phyloP scores from a whole-genome alignment of 2,329 filamentous ascomycete genomes.

The Orbilia ellipsospora region DNA sequence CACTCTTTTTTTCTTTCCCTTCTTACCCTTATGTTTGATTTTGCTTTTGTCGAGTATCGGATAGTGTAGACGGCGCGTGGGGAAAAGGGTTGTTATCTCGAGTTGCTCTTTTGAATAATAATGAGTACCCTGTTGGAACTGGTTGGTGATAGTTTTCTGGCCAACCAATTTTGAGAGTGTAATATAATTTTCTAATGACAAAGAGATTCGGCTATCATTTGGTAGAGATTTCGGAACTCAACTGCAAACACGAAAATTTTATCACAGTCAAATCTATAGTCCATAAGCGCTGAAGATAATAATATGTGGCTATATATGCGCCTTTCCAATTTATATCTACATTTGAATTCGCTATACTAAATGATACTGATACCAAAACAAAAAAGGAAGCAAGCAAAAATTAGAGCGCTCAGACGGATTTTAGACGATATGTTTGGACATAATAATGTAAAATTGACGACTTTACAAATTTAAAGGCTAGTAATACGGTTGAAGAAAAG shows the following conservation, averaged over 20 bases:
- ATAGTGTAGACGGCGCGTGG: slow-evolving; percentile 8
- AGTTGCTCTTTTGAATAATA: not conserved
- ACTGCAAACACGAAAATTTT: not conserved
- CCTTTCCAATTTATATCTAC: too few relatives aligned
- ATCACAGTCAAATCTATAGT: too few relatives aligned
- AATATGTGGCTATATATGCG: too few relatives aligned
- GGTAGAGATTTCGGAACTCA: not conserved
- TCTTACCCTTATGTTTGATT: not conserved
- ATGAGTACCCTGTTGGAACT: not conserved
- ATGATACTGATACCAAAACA: too few relatives aligned
- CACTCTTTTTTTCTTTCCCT: slow-evolving; percentile 5
- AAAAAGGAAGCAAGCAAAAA: too few relatives aligned
- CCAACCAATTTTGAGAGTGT: slow-evolving; percentile 8
- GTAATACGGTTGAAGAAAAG: not conserved
- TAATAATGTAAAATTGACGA: too few relatives aligned
- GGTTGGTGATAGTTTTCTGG: not conserved
- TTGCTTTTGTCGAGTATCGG: not conserved
- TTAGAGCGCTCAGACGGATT: too few relatives aligned
- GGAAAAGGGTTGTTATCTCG: slow-evolving; percentile 3
- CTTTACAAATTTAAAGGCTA: not conserved
- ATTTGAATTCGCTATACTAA: too few relatives aligned
- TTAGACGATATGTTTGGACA: too few relatives aligned
- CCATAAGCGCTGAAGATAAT: too few relatives aligned
- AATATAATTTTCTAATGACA: slow-evolving; percentile 13
- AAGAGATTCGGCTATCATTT: not conserved